A percentile compares a stretch with the other conserved stretches of the same genome.
Conservation (phyloP, 768 basidiomycete species). For the Boletus speciosus region DNA sequence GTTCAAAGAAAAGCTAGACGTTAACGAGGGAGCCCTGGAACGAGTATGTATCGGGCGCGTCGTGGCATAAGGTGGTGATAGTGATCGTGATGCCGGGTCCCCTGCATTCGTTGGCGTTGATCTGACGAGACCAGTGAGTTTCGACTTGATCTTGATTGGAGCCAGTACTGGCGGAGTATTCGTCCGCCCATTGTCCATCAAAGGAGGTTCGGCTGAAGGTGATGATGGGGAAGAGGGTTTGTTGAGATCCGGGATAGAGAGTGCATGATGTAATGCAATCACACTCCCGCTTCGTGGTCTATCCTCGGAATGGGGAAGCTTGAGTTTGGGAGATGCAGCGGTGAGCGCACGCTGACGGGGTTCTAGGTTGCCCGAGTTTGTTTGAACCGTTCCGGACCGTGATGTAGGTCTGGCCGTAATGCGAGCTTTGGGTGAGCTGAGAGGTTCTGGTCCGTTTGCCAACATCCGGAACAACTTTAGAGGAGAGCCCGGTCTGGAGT, state of each 20-base stretch:
- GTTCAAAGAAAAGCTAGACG: constrained; percentile 25
- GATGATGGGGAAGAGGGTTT: constrained; percentile 13
- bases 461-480: constrained; percentile 36
- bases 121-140: constrained; percentile 50
- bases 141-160: constrained; percentile 55
- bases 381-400: constrained; percentile 11
- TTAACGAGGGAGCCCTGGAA: constrained; percentile 29
- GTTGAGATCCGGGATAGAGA: constrained; percentile 21
- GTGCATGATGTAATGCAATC: constrained; percentile 23
- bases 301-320: constrained; percentile 30
- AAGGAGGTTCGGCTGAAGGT: constrained; percentile 13
- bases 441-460: constrained; percentile 29
- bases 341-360: constrained; percentile 33
- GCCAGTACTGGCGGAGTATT: constrained; percentile 16
- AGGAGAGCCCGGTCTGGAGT: constrained; percentile 42
- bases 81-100: constrained; percentile 39
- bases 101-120: constrained; percentile 10
- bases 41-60: constrained; percentile 29
- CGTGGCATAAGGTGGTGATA: constrained; percentile 31
- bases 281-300: constrained; percentile 33
- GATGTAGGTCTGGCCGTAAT: constrained; percentile 31
- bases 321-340: constrained; percentile 20
- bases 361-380: constrained; percentile 17
- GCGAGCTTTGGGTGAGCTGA: constrained; percentile 26
- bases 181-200: constrained; percentile 11